Evolutionary conservation across 2,329 filamentous ascomycete genomes (phyloP).

Genomic region (Colletotrichum truncatum): DNA sequence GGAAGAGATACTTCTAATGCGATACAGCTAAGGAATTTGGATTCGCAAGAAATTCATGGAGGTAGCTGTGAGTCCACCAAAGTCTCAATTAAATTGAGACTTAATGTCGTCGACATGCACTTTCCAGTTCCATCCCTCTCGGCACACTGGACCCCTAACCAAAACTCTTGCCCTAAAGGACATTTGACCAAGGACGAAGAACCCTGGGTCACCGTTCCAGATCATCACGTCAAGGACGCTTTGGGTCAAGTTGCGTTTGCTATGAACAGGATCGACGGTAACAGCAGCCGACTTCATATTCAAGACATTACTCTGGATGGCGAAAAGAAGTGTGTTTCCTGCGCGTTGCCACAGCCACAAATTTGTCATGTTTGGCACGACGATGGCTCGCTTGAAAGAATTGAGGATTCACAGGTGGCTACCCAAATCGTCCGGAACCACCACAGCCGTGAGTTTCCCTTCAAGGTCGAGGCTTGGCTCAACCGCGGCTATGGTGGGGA

Average conservation of each 20-base stretch:
- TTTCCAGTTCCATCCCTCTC: slow-evolving; percentile 3
- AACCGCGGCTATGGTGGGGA: background rate
- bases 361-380: slow-evolving; percentile 2
- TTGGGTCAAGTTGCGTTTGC: slow-evolving; percentile 14
- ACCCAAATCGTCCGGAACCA: background rate
- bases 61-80: background rate
- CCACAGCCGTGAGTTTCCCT: background rate
- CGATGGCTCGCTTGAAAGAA: slow-evolving; percentile 4
- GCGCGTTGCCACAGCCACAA: background rate
- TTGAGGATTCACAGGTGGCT: slow-evolving; percentile 3
- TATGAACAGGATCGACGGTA: slow-evolving; percentile 6
- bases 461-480: background rate
- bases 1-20: background rate
- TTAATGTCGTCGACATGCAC: background rate
- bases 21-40: background rate
- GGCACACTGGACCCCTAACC: background rate
- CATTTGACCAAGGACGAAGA: background rate
- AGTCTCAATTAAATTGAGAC: background rate
- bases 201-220: background rate
- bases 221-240: slow-evolving; percentile 14
- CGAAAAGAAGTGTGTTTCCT: background rate
- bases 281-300: background rate
- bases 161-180: too few species aligned
- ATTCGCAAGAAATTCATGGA: background rate
- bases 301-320: background rate